Evolutionary conservation across 768 basidiomycete species (phyloP), one percentile per base, ranked within the genome.

Genomic region (Auricularia auricula-judae): DNA sequence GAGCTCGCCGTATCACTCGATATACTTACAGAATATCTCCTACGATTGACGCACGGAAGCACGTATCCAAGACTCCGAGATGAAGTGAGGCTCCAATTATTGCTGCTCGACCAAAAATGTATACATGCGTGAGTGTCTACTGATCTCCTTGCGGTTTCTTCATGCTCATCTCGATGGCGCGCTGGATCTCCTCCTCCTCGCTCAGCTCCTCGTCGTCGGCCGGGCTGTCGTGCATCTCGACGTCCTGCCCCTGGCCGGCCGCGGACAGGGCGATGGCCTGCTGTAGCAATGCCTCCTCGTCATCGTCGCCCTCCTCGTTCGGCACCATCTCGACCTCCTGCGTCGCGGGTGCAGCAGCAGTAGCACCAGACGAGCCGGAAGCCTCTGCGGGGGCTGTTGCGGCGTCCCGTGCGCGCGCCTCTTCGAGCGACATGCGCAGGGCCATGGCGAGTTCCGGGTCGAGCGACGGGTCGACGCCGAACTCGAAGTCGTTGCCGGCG

Each of bases 401-500:
- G 8, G 69, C 71, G 58, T 72, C 71, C 34, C 94, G 86, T 18
- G 91, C 92, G 71, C 87, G 86, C 62, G 93, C 93, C 72, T 97
- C 94, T 77, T 96, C 91, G 82, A 98, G 86, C 1, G 95, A 98
- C 91, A 98, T 92, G 42, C 95, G 89, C 51, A 99, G 82, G 10
- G 94, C 96, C 93, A 98, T 93, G 2, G 97, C 96, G 59, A 99
- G 81, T 74, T 98, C 96, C 0, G 96, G 96, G 72, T 98, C 96
- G 66, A 98, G 80, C 72, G 86, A 92, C 3, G 97, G 96, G 74
- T 98, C 97, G 3, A 99, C 87, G 62, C 91, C 91, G 69, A 93
- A 95, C 71, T 92, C 92, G 69, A 91, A 93, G 70, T 79, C 79
- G 61, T 79, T 81, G 12, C 70, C 72, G 0, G 72, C 75, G 59